A percentile compares a stretch with the other conserved stretches of the same genome.
Evolutionary conservation across 2,329 filamentous ascomycete genomes (phyloP).

Genomic region (Botrytis fragariae): DNA sequence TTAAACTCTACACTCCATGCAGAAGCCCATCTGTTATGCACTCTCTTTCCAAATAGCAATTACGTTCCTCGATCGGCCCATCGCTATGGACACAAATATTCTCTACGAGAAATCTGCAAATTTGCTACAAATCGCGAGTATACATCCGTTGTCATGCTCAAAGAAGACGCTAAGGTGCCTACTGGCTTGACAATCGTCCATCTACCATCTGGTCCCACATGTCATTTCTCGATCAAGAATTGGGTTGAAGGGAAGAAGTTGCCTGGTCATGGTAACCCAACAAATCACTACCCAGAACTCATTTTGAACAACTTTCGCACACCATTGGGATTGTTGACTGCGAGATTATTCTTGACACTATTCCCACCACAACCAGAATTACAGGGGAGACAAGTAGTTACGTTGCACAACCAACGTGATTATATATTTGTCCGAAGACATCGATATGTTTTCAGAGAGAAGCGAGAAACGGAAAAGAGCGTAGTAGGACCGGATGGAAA

Average conservation of each 20-base stretch:
- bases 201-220: constrained; percentile 80
- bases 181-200: constrained; percentile 81
- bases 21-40: constrained; percentile 74
- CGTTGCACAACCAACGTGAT: constrained; percentile 90
- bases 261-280: constrained; percentile 84
- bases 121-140: constrained; percentile 82
- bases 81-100: constrained; percentile 85
- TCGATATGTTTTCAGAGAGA: constrained; percentile 90
- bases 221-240: constrained; percentile 87
- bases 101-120: constrained; percentile 81
- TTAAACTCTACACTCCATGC: constrained; percentile 85
- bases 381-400: constrained; percentile 83
- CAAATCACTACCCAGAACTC: constrained; percentile 85
- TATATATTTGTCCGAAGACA: constrained; percentile 93
- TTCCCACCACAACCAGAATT: constrained; percentile 83
- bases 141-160: constrained; percentile 79
- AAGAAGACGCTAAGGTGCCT: constrained; percentile 85
- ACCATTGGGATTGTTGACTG: constrained; percentile 82
- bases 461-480: constrained; percentile 80
- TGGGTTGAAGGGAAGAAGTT: constrained; percentile 87
- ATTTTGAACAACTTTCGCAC: constrained; percentile 95
- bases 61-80: constrained; percentile 87
- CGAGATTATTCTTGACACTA: constrained; percentile 75
- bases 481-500: constrained; percentile 80
- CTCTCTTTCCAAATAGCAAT: constrained; percentile 73